Evolutionary conservation across 78 protist genomes (phyloP).

Genomic region (Dictyostelium capitatum): DNA sequence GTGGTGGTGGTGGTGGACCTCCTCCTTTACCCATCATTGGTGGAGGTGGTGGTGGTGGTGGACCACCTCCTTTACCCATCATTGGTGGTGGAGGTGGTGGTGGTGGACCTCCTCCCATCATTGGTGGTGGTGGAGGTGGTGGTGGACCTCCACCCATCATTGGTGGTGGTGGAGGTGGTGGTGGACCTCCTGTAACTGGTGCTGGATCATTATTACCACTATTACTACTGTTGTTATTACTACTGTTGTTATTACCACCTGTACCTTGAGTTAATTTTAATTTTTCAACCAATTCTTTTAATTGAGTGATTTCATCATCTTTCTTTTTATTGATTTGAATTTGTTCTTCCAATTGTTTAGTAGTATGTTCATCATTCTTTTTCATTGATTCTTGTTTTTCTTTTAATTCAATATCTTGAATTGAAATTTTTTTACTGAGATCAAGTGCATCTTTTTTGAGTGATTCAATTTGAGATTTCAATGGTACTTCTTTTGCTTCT

Average conservation of each 20-base stretch:
- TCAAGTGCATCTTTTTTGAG: slow-evolving; percentile 31
- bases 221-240: too few relatives aligned
- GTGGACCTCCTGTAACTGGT: slow-evolving; percentile 28
- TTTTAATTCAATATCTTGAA: slow-evolving; percentile 64
- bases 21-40: slow-evolving; percentile 56
- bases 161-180: slow-evolving; percentile 48
- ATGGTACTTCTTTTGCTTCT: slow-evolving; percentile 72
- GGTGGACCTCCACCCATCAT: slow-evolving; percentile 39
- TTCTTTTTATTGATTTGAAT: background rate
- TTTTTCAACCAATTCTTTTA: slow-evolving; percentile 25
- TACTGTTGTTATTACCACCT: background rate
- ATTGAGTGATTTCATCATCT: slow-evolving; percentile 47
- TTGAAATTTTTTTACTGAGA: slow-evolving; percentile 42
- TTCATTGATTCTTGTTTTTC: slow-evolving; percentile 56
- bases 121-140: slow-evolving; percentile 29
- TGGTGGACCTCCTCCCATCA: slow-evolving; percentile 17
- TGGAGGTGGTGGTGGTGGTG: slow-evolving; percentile 82
- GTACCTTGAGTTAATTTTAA: background rate
- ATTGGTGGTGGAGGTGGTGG: slow-evolving; percentile 48
- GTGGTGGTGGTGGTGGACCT: slow-evolving; percentile 74
- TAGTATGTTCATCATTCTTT: slow-evolving; percentile 47
- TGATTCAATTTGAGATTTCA: slow-evolving; percentile 52
- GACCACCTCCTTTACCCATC: slow-evolving; percentile 51
- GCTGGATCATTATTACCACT: background rate
- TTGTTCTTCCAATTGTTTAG: slow-evolving; percentile 48